Base-by-base conservation (phyloP, 78 protist genomes). In the Guillardia theta region DNA sequence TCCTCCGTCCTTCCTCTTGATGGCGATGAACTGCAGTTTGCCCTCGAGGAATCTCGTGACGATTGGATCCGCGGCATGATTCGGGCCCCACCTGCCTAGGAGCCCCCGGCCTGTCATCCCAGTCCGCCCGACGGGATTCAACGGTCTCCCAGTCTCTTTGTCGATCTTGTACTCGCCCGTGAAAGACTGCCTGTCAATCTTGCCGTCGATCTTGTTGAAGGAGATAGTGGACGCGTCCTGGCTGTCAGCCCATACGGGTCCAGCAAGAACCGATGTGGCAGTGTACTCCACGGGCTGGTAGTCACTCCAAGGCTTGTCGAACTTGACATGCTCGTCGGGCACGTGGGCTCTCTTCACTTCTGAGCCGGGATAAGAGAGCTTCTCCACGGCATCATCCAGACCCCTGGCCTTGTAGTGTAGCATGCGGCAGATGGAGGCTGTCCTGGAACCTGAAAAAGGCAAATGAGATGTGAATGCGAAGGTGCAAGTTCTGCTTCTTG, bases 71-170 rank as follows among this genome's bases (percentile, higher is more conserved):
- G n/a, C n/a, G n/a, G n/a, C n/a, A n/a, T n/a, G n/a, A n/a, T n/a
- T n/a, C n/a, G n/a, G n/a, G n/a, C n/a, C n/a, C n/a, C n/a, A n/a
- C n/a, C n/a, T n/a, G n/a, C n/a, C n/a, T n/a, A n/a, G 19, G 64
- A 62, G 92, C 3, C 95, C 95, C 92, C 95, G 95, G 21, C 95
- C 95, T 0, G 12, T 8, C 37, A 88, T n/a, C 8, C 95, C 95
- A 21, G 95, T 94, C 15, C 95, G 95, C 37, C 95, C 95, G 0
- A 2, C 5, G 21, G 88, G 90, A 90, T 94, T 94, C 78, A 46
- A 8, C 19, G 92, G 92, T 33, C 41, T 21, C 62, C 92, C 92
- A 39, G 0, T 44, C 18, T 2, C 39, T n/a, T n/a, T n/a, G 36
- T 44, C 92, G 44, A 77, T 53, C 19, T 19, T 19, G 64, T 53